Conservation (phyloP, 306 rosid genomes). For the Cucurbita ficifolia region DNA sequence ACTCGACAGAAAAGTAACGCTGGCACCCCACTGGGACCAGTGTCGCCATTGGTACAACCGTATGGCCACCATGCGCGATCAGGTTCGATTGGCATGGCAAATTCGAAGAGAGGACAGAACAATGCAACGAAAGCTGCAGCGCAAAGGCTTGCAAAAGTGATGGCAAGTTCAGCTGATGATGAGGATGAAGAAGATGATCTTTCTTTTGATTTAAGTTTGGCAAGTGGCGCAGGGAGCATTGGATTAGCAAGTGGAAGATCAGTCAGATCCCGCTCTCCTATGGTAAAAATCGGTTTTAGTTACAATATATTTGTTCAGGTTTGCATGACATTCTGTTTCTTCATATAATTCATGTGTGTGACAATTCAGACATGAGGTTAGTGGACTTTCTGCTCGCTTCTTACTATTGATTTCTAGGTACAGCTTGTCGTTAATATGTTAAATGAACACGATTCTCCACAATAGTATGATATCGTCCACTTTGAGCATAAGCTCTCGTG, state of each 20-base stretch:
- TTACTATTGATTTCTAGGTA: background rate
- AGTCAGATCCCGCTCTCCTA: slow-evolving; percentile 46
- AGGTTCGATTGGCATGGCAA: slow-evolving; percentile 31
- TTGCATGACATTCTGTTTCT: background rate
- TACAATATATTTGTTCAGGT: background rate
- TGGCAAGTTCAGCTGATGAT: slow-evolving; percentile 48
- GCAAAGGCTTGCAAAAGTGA: slow-evolving; percentile 91
- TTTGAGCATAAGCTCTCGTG: too few species aligned
- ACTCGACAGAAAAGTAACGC: slow-evolving; percentile 45
- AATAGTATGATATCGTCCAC: too few species aligned
- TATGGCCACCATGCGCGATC: slow-evolving; percentile 35
- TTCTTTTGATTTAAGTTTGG: slow-evolving; percentile 29
- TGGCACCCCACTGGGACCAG: slow-evolving; percentile 31
- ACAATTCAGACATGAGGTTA: background rate
- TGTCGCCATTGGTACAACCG: slow-evolving; percentile 35
- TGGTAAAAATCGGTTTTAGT: slow-evolving; percentile 19
- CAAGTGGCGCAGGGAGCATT: slow-evolving; percentile 40
- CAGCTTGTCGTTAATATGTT: background rate
- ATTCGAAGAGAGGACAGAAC: slow-evolving; percentile 47
- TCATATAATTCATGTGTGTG: background rate
- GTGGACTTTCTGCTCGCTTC: background rate
- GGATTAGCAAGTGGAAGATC: slow-evolving; percentile 67
- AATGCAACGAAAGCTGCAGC: slow-evolving; percentile 78
- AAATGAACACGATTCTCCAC: too few species aligned
- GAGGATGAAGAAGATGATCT: slow-evolving; percentile 55